phyloP scores from a whole-genome alignment of 768 basidiomycete species.

The Rossbeevera mucosa region DNA sequence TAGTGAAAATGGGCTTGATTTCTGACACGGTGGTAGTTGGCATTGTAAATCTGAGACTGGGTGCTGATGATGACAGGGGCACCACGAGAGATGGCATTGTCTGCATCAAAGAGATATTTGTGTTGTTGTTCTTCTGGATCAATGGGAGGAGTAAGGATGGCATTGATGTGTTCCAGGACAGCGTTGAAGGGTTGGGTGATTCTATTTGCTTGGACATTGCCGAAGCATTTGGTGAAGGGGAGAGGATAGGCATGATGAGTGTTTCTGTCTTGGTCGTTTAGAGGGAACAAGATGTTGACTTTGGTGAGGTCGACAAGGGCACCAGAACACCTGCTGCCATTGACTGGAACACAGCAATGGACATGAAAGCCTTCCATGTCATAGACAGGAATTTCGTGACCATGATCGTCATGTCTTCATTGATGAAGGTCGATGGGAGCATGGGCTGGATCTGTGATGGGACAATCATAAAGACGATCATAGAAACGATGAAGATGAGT shows the following conservation, averaged over 20 bases:
- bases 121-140: background rate
- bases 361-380: background rate
- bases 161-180: background rate
- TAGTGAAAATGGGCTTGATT: slow-evolving; percentile 3
- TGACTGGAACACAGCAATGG: background rate
- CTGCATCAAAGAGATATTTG: background rate
- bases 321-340: no score
- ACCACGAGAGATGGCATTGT: background rate
- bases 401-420: no score
- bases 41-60: slow-evolving; percentile 1
- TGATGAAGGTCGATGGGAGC: background rate
- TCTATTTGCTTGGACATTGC: background rate
- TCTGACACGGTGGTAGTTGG: background rate
- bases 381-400: background rate
- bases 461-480: background rate
- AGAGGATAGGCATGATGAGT: background rate
- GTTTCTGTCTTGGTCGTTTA: background rate
- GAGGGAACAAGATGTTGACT: background rate
- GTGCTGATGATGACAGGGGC: background rate
- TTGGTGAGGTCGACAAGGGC: background rate
- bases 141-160: background rate
- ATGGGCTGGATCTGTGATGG: background rate
- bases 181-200: background rate
- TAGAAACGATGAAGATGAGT: background rate
- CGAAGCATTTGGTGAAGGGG: background rate